Base-by-base conservation (phyloP, 192 early-diverging fungal species). In the Dissophora ornata region DNA sequence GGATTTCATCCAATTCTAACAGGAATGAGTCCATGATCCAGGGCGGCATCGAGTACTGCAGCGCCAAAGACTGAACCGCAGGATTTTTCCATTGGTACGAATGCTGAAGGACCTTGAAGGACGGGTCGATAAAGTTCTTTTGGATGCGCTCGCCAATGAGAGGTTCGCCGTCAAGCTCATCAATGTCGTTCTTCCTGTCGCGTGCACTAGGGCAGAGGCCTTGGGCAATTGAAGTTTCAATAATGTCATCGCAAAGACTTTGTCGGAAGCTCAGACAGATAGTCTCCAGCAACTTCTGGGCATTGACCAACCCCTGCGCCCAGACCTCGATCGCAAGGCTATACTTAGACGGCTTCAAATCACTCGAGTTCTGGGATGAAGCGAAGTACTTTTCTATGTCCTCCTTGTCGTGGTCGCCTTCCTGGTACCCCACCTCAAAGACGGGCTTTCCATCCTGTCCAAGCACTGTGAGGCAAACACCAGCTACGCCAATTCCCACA, bases 11-110 rank as follows among this genome's bases (percentile, higher is more conserved):
- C 18, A 88, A 58, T 44, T 85, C 82, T 24, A 59, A 51, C 22
- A 88, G 42, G 29, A 85, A 71, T 40, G 84, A 81, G 25, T 84
- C 80, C 62, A 86, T 82, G 47, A 81, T 82, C 85, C 87, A 88
- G 13, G 83, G 82, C n/a, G 87, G 79, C 58, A 86, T 71, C 16
- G 73, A 61, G 11, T 81, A 58, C 8, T 71, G 10, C 21, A 71
- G 59, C 3, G 62, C 40, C 6, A 86, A 51, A 6, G 70, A 57
- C 19, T 80, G 69, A 1, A 86, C 85, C 24, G 83, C 81, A 1
- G 83, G 83, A 54, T 82, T 88, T 38, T 66, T 61, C 81, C 83
- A 84, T 42, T 80, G 57, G 8, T 52, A 57, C 19, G 87, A 62
- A 36, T 83, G 79, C n/a, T 83, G 63, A 8, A 86, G 54, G 10